These are phyloP conservation scores for Paramyrothecium sp. DNA, from an alignment of 2,329 filamentous ascomycete genomes.

Conservation along the genomic window DNA sequence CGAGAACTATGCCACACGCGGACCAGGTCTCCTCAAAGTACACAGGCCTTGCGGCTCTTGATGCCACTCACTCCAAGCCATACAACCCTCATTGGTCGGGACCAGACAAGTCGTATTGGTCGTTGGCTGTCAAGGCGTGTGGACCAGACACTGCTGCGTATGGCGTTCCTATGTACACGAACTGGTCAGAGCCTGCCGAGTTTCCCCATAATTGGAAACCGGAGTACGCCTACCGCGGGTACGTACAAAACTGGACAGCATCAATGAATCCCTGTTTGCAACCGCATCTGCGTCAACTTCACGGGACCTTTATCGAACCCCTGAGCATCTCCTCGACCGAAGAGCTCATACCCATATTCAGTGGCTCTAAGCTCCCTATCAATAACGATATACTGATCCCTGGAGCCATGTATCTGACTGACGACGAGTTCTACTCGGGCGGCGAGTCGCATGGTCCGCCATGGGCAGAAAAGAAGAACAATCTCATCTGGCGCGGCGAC, in stretches of 20 bases:
- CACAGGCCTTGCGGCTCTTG: constrained; percentile 36
- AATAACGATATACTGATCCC: constrained; percentile 66
- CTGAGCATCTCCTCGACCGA: constrained; percentile 49
- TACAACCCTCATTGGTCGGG: constrained; percentile 48
- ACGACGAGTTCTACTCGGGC: constrained; percentile 58
- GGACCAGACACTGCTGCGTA: constrained; percentile 51
- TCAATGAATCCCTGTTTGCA: constrained; percentile 60
- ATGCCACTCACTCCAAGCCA: constrained; percentile 27
- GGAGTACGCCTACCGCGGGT: constrained; percentile 41
- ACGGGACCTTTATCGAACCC: constrained; percentile 57
- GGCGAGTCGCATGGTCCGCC: constrained; percentile 50
- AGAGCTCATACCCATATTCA: constrained; percentile 59
- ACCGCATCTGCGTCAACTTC: constrained; percentile 47
- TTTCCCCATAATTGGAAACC: constrained; percentile 32
- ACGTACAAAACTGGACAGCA: constrained; percentile 56
- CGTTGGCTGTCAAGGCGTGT: constrained; percentile 55
- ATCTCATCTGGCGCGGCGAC: constrained; percentile 63
- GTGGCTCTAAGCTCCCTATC: constrained; percentile 60
- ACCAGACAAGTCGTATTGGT: constrained; percentile 54
- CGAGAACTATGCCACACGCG: constrained; percentile 39
- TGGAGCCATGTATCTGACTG: constrained; percentile 61
- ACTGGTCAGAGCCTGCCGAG: constrained; percentile 27
- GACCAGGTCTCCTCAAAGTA: constrained; percentile 42
- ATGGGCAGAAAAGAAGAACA: constrained; percentile 57
- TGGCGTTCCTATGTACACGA: constrained; percentile 28